Evolutionary conservation across 306 rosid species (phyloP).

Genomic region (Dryas alaskensis): DNA sequence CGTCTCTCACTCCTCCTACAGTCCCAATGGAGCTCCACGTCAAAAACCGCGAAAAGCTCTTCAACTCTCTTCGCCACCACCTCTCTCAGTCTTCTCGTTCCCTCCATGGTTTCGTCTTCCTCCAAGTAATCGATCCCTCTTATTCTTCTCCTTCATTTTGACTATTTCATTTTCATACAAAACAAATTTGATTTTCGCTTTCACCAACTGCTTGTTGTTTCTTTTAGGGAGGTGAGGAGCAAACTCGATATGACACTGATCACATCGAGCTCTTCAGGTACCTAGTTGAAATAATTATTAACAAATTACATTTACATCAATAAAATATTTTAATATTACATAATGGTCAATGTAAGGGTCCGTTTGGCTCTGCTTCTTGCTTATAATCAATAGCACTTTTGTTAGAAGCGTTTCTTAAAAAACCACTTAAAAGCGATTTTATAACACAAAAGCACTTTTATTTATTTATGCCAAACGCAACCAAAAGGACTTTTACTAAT

Average conservation of each 20-base stretch:
- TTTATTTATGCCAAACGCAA: too few species aligned
- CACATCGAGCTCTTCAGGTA: constrained; percentile 88
- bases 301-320: too few species aligned
- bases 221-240: constrained; percentile 76
- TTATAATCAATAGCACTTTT: too few species aligned
- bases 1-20: constrained; percentile 47
- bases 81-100: constrained; percentile 52
- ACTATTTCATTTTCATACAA: background rate
- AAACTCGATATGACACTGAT: constrained; percentile 83
- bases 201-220: background rate
- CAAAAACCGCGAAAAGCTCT: constrained; percentile 54
- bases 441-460: too few species aligned
- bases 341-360: too few species aligned
- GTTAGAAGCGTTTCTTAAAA: too few species aligned
- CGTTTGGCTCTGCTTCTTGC: too few species aligned
- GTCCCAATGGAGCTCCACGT: constrained; percentile 61
- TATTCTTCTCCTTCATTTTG: background rate
- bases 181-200: background rate
- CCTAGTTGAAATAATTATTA: background rate
- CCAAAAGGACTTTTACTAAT: too few species aligned
- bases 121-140: constrained; percentile 43
- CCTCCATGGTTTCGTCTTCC: constrained; percentile 71
- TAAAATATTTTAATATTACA: too few species aligned
- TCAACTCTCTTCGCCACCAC: constrained; percentile 50
- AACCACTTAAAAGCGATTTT: too few species aligned